Conservation (phyloP, 2,329 filamentous ascomycete genomes). For the Scolecobasidium constrictum region DNA sequence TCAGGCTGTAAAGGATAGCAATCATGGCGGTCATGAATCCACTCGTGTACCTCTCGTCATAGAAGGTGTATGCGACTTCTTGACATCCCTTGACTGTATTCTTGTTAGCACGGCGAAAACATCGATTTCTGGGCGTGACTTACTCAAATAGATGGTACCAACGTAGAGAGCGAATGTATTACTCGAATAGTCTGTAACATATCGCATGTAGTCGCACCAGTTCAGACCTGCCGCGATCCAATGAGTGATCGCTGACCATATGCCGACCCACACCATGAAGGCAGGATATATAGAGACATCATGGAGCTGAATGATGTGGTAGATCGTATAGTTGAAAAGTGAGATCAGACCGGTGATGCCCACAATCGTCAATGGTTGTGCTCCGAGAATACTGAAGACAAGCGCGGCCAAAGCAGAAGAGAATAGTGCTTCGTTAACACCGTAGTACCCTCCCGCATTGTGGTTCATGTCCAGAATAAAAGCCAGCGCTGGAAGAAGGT, state of each 20-base stretch:
- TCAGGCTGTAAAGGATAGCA: slow-evolving; percentile 41
- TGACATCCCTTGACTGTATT: slow-evolving; percentile 45
- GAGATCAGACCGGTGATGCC: slow-evolving; percentile 87
- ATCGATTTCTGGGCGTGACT: slow-evolving; percentile 60
- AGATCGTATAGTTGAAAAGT: slow-evolving; percentile 90
- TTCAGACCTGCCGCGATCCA: slow-evolving; percentile 77
- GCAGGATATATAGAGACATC: slow-evolving; percentile 55
- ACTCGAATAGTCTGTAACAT: slow-evolving; percentile 83
- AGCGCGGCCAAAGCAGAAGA: slow-evolving; percentile 73
- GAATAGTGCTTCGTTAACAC: slow-evolving; percentile 84
- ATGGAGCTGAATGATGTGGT: slow-evolving; percentile 74
- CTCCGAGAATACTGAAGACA: slow-evolving; percentile 69
- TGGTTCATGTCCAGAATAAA: slow-evolving; percentile 80
- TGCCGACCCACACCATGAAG: slow-evolving; percentile 56
- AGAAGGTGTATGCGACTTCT: slow-evolving; percentile 42
- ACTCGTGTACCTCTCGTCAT: slow-evolving; percentile 25
- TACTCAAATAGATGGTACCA: slow-evolving; percentile 83
- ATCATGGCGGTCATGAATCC: slow-evolving; percentile 41
- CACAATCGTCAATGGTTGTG: slow-evolving; percentile 81
- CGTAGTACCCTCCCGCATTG: slow-evolving; percentile 53
- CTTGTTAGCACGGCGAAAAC: slow-evolving; percentile 49
- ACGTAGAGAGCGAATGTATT: slow-evolving; percentile 94
- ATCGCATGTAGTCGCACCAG: slow-evolving; percentile 77
- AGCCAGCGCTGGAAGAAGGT: slow-evolving; percentile 73
- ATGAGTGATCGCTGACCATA: slow-evolving; percentile 76